Evolutionary conservation across 768 basidiomycete genomes (phyloP).

Genomic region (Termitomyces eurrhizus): DNA sequence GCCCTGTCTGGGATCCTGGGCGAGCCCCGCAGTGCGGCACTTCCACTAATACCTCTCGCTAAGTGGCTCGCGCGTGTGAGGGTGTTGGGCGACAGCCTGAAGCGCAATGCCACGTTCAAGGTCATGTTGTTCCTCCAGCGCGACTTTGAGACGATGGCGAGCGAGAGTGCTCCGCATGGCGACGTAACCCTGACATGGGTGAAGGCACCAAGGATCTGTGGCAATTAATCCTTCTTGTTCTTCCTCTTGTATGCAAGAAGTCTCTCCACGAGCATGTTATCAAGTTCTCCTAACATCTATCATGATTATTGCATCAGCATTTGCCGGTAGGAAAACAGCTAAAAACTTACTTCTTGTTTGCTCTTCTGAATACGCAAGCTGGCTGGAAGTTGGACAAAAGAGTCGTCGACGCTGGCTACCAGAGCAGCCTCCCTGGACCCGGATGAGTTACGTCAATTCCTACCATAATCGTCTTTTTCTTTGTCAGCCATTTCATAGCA

Average conservation of each 20-base stretch:
- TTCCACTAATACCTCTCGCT: too few relatives aligned
- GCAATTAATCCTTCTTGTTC: conserved; percentile 56
- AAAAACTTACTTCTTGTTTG: conserved; percentile 37
- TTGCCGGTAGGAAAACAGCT: background rate
- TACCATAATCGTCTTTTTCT: conserved; percentile 74
- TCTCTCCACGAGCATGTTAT: conserved; percentile 68
- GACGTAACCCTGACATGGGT: too few relatives aligned
- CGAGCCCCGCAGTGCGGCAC: conserved; percentile 9
- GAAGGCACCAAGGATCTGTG: conserved; percentile 60
- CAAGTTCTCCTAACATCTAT: conserved; percentile 70
- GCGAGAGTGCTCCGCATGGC: conserved; percentile 25
- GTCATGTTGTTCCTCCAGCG: conserved; percentile 29
- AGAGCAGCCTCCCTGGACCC: conserved; percentile 73
- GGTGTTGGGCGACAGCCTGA: conserved; percentile 23
- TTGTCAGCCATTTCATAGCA: conserved; percentile 62
- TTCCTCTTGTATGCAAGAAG: conserved; percentile 52
- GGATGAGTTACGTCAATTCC: conserved; percentile 87
- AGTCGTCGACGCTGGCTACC: conserved; percentile 68
- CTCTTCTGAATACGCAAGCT: conserved; percentile 64
- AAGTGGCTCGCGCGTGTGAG: conserved; percentile 27
- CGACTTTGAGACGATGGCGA: conserved; percentile 29
- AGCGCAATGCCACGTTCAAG: conserved; percentile 24
- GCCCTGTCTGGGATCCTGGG: conserved; percentile 26
- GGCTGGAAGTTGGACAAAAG: conserved; percentile 76
- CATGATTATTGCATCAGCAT: background rate